phyloP scores from a whole-genome alignment of 768 basidiomycete genomes.

The Phaeotremella skinneri region DNA sequence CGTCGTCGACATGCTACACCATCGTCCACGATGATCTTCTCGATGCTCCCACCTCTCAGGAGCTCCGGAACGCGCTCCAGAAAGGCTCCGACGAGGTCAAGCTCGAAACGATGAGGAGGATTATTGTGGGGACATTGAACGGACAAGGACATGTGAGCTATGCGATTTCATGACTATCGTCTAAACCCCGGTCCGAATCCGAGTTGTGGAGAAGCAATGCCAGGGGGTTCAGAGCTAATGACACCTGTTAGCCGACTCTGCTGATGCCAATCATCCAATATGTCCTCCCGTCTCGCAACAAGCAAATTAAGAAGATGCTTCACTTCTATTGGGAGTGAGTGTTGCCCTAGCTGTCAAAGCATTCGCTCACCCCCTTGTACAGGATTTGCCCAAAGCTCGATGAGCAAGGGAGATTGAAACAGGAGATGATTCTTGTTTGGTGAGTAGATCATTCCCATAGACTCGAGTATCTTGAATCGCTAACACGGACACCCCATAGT shows the following conservation, averaged over 20 bases:
- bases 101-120: conserved; percentile 89
- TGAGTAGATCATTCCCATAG: conserved; percentile 55
- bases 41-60: conserved; percentile 68
- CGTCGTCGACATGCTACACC: conserved; percentile 49
- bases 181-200: no score
- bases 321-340: conserved; percentile 54
- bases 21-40: conserved; percentile 51
- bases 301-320: conserved; percentile 92
- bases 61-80: conserved; percentile 77
- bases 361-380: neutral
- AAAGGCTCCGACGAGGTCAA: conserved; percentile 97
- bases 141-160: conserved; percentile 79
- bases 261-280: conserved; percentile 99
- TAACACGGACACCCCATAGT: conserved; percentile 53
- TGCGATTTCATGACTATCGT: neutral
- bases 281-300: conserved; percentile 90
- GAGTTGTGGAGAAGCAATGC: neutral
- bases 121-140: conserved; percentile 90
- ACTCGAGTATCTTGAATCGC: neutral
- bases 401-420: conserved; percentile 93
- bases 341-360: neutral
- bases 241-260: conserved; percentile 64
- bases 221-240: neutral
- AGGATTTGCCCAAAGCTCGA: conserved; percentile 96
- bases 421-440: conserved; percentile 99